phyloP scores from a whole-genome alignment of 2,329 filamentous ascomycete genomes.

The Pyrenochaeta sp. region DNA sequence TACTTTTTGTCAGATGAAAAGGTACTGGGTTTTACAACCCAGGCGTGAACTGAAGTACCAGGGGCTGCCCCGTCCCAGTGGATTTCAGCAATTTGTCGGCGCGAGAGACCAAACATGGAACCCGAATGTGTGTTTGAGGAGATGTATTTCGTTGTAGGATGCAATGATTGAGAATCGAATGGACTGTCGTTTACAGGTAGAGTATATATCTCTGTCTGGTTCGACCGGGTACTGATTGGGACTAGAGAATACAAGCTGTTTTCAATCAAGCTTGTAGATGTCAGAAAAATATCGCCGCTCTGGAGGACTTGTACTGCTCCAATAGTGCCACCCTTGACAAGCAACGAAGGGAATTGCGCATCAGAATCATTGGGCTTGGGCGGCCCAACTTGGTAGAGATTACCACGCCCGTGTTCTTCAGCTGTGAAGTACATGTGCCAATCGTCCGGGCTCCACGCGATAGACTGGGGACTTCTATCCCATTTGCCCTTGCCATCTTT shows the following conservation, averaged over 20 bases:
- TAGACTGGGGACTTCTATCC: slow-evolving; percentile 62
- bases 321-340: slow-evolving; percentile 45
- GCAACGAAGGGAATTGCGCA: slow-evolving; percentile 30
- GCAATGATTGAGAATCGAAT: slow-evolving; percentile 32
- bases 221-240: slow-evolving; percentile 36
- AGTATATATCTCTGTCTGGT: slow-evolving; percentile 22
- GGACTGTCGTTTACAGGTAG: slow-evolving; percentile 32
- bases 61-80: slow-evolving; percentile 71
- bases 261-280: slow-evolving; percentile 74
- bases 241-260: slow-evolving; percentile 74
- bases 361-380: slow-evolving; percentile 18
- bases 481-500: slow-evolving; percentile 69
- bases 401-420: slow-evolving; percentile 74
- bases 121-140: slow-evolving; percentile 74
- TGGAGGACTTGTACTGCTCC: slow-evolving; percentile 62
- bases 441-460: slow-evolving; percentile 63
- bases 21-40: slow-evolving; percentile 68
- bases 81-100: slow-evolving; percentile 71
- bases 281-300: slow-evolving; percentile 67
- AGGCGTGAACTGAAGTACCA: slow-evolving; percentile 72
- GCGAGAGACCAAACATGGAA: slow-evolving; percentile 71
- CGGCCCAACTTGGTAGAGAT: slow-evolving; percentile 55
- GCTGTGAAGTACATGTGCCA: slow-evolving; percentile 74
- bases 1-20: slow-evolving; percentile 78
- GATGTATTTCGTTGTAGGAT: slow-evolving; percentile 48